Evolutionary conservation across 2,329 filamentous ascomycete species (phyloP).

Genomic region (Monosporascus cannonballus): DNA sequence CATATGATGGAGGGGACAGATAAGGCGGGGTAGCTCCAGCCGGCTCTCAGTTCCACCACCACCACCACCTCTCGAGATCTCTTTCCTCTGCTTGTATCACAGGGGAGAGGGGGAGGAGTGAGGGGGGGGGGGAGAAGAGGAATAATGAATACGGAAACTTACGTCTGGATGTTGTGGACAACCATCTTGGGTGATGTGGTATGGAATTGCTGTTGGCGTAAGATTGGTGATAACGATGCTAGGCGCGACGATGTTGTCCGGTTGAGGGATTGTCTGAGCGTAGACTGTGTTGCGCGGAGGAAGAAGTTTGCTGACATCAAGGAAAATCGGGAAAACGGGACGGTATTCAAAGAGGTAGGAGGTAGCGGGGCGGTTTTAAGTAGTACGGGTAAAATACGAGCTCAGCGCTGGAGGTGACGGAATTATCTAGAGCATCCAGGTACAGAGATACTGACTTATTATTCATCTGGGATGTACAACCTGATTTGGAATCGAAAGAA

Average conservation of each 20-base stretch:
- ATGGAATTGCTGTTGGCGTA: slow-evolving; percentile 26
- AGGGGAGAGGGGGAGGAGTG: slow-evolving; percentile 5
- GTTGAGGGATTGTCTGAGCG: slow-evolving; percentile 14
- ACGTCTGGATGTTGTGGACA: slow-evolving; percentile 34
- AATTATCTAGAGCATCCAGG: no score
- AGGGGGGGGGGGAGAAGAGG: background rate
- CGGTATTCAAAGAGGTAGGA: no score
- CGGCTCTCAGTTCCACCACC: background rate
- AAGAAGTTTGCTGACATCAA: slow-evolving; percentile 17
- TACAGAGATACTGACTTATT: background rate
- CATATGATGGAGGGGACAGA: no score
- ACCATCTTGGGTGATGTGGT: slow-evolving; percentile 36
- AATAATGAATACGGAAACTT: slow-evolving; percentile 12
- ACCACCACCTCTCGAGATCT: background rate
- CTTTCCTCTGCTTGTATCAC: background rate
- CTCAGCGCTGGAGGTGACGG: no score
- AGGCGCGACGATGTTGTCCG: slow-evolving; percentile 10
- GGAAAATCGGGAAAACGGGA: background rate
- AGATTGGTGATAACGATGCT: slow-evolving; percentile 3
- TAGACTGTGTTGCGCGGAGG: slow-evolving; percentile 13
- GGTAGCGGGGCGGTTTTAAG: slow-evolving; percentile 3
- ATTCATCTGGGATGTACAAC: background rate
- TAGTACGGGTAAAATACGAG: background rate
- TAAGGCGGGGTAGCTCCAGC: background rate
- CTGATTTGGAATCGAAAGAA: no score